These are phyloP conservation scores for Pseudonitzschia multiseries DNA, from an alignment of 108 stramenopile genomes.

Conservation along the genomic window DNA sequence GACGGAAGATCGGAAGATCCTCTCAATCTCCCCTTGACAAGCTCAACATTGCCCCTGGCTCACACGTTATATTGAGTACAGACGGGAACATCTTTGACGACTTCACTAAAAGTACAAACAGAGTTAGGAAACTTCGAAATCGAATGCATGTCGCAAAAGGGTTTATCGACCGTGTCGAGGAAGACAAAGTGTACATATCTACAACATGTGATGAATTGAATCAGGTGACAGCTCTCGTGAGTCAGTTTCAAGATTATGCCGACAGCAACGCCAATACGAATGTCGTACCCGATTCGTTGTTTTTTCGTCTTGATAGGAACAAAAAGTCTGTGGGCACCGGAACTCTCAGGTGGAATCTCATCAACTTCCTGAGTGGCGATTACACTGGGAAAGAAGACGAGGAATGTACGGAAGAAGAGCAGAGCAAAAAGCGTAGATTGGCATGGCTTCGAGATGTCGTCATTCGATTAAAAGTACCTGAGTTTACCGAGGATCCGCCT, in stretches of 20 bases:
- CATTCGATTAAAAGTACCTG: conserved; percentile 36
- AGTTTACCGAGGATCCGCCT: conserved; percentile 30
- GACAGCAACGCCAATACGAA: background rate
- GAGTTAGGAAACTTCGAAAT: conserved; percentile 31
- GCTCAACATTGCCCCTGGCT: conserved; percentile 26
- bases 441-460: conserved; percentile 44
- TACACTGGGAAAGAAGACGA: conserved; percentile 1
- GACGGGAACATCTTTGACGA: conserved; percentile 50
- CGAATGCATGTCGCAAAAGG: conserved; percentile 71
- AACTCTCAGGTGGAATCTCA: conserved; percentile 77
- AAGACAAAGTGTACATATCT: conserved; percentile 42
- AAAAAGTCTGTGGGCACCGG: conserved; percentile 53
- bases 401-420: background rate
- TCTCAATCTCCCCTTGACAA: conserved; percentile 30
- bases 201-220: conserved; percentile 46
- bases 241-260: conserved; percentile 3
- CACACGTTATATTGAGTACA: conserved; percentile 68
- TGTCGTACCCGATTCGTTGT: background rate
- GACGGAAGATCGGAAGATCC: conserved; percentile 26
- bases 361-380: conserved; percentile 54
- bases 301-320: conserved; percentile 79
- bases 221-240: conserved; percentile 45
- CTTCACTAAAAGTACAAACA: conserved; percentile 4
- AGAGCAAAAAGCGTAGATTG: conserved; percentile 19
- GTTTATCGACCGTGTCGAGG: conserved; percentile 39